Evolutionary conservation across 2,329 filamentous ascomycete genomes (phyloP), one percentile per base, ranked within the genome.

Genomic region (Fusarium denticulatum): DNA sequence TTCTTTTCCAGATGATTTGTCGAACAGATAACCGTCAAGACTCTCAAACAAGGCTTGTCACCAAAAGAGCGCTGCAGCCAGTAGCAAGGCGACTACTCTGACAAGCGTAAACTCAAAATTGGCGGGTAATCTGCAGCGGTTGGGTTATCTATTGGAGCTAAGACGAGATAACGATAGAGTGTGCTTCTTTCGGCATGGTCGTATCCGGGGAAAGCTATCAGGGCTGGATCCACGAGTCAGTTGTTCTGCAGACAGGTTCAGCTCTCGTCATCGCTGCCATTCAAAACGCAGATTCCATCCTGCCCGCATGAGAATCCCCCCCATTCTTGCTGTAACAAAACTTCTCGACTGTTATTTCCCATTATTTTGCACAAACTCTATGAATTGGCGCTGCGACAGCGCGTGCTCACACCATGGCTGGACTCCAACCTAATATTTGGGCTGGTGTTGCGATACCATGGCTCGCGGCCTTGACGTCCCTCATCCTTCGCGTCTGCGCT

Each of bases 371-470:
- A 15, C 10, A n/a, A 10, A 18, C 16, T 39, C 13, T 16, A 24
- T 67, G 43, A 60, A 12, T 46, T 7, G 13, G 20, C 12, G 7
- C 16, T 36, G 34, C 16, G 16, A 36, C 34, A 36, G 34, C 37
- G 43, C 7, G 22, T 50, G 57, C 42, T 49, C 36, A 42, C 39
- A 70, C 36, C 50, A 76, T 78, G 75, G 66, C 73, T 47, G 76
- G 74, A 28, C 75, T 76, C 26, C 67, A 75, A 46, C 34, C 69
- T 14, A 73, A 77, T 26, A 65, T 77, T 37, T 78, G 72, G 59
- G 72, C 59, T 26, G 65, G 63, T 10, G 45, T 72, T 2, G 64
- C 58, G 28, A 76, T 78, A 20, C 72, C 75, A n/a, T 78, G 73
- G 76, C 26, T 69, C 34, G 76, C 72, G 7, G 75, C 76, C 3